These are phyloP conservation scores for Penstemon newberryi DNA, from an alignment of 257 asterid genomes.

Conservation along the genomic window DNA sequence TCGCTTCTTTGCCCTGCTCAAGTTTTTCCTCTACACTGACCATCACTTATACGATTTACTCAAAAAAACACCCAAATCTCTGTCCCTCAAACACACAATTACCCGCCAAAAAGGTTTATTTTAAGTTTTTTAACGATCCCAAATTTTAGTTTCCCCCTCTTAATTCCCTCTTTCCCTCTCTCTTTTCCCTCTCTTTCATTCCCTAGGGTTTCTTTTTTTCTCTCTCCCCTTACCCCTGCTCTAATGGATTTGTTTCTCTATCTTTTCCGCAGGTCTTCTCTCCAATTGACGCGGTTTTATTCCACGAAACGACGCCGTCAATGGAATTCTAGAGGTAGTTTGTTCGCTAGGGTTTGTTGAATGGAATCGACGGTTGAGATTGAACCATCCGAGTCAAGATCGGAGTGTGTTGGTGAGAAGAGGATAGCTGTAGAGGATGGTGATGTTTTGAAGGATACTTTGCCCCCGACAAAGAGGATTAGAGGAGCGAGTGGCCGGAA, in stretches of 20 bases:
- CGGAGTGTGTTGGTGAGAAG: conserved; percentile 55
- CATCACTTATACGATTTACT: conserved; percentile 33
- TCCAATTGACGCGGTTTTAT: conserved; percentile 17
- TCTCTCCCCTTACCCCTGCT: conserved; percentile 26
- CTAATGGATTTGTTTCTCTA: conserved; percentile 48
- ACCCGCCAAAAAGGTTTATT: conserved; percentile 74
- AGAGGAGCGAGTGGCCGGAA: conserved; percentile 29
- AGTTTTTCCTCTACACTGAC: conserved; percentile 24
- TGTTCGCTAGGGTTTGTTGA: conserved; percentile 11
- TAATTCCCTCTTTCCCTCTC: conserved; percentile 24
- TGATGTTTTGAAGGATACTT: conserved; percentile 22
- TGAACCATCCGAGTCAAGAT: conserved; percentile 38
- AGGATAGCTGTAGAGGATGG: conserved; percentile 50
- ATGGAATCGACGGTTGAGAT: conserved; percentile 51
- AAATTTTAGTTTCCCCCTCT: conserved; percentile 24
- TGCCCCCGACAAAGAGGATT: conserved; percentile 40
- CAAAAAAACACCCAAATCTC: conserved; percentile 31
- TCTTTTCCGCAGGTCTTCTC: conserved; percentile 52
- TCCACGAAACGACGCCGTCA: conserved; percentile 36
- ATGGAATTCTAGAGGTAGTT: conserved; percentile 26
- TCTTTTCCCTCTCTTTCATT: conserved; percentile 27
- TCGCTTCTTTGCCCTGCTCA: conserved; percentile 46
- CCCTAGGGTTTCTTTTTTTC: conserved; percentile 49
- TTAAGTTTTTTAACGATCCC: conserved; percentile 42
- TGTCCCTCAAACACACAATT: conserved; percentile 35